Evolutionary conservation across 2,329 filamentous ascomycete species (phyloP), one percentile per base, ranked within the genome.

Genomic region (Ceratocystis colombiana): DNA sequence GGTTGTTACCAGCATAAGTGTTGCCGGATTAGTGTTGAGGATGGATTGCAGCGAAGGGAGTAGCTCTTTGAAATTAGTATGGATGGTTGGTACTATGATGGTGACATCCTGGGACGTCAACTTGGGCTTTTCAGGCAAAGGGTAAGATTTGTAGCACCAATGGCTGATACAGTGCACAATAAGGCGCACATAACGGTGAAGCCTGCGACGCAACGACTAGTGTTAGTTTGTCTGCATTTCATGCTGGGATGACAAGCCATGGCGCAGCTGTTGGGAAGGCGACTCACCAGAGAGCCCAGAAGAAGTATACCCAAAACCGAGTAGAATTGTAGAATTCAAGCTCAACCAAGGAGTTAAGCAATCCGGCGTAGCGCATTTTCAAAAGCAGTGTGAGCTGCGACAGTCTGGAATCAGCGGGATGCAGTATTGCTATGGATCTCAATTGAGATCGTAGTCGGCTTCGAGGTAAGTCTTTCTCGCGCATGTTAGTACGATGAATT

Each of bases 21-120:
- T 85, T 67, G 79, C 81, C 0, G 88, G 88, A 66, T 84, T 78
- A 72, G 87, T 88, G 25, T 82, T 83, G 62, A 92, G 78, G 70
- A 90, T 90, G 72, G 88, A 90, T 73, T 87, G 80, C 48, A 97
- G 82, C 20, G 91, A 96, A 68, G 88, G 85, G 64, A 87, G 86
- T 68, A 97, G 80, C 73, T 95, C 90, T 71, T 91, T 86, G 68
- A 93, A 90, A 69, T 85, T 86, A 68, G 91, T 90, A 73, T 95
- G 90, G 70, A 97, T 91, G 10, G 92, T 95, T 6, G 93, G 93
- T 68, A 96, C 89, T 71, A 97, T 89, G 70, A 96, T 90, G 5
- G 93, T 96, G 72, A 96, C 91, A 82, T 97, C 90, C 71, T 89
- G 78, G 44, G 86, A 83, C 33, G 86, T 90, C 74, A 91, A 87